Evolutionary conservation across 345 rosid species (phyloP).

Genomic region (Gossypium sturtianum): DNA sequence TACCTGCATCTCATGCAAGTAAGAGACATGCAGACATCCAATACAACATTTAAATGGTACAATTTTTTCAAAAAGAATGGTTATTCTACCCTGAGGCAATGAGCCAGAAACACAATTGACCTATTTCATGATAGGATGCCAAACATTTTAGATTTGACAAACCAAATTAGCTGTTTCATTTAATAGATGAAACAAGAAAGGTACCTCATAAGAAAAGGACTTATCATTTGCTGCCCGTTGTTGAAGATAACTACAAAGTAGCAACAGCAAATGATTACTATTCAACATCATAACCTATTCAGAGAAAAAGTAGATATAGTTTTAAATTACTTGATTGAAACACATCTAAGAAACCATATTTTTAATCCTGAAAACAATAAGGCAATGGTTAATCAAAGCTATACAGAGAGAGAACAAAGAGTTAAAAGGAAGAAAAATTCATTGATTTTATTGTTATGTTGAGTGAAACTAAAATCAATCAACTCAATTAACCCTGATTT

Average conservation of each 20-base stretch:
- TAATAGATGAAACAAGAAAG: constrained; percentile 15
- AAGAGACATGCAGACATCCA: background rate
- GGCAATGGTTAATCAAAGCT: background rate
- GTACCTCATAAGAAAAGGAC: constrained; percentile 87
- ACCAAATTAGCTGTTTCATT: constrained; percentile 5
- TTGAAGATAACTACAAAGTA: constrained; percentile 72
- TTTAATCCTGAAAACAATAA: background rate
- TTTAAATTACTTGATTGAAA: constrained; percentile 4
- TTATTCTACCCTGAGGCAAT: background rate
- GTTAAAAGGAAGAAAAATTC: background rate
- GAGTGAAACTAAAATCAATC: background rate
- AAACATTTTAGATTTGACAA: background rate
- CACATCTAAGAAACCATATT: constrained; percentile 3
- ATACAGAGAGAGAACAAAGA: background rate
- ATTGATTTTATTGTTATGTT: background rate
- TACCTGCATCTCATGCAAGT: constrained; percentile 39
- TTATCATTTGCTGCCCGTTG: constrained; percentile 71
- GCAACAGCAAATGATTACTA: constrained; percentile 17
- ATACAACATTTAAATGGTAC: background rate
- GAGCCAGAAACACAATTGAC: background rate
- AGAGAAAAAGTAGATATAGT: background rate
- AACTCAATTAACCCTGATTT: background rate
- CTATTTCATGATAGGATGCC: background rate
- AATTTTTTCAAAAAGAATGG: background rate
- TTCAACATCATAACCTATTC: background rate